Evolutionary conservation across 495 filamentous ascomycete genomes (phyloP).

Genomic region (Gamarada debralockiae): DNA sequence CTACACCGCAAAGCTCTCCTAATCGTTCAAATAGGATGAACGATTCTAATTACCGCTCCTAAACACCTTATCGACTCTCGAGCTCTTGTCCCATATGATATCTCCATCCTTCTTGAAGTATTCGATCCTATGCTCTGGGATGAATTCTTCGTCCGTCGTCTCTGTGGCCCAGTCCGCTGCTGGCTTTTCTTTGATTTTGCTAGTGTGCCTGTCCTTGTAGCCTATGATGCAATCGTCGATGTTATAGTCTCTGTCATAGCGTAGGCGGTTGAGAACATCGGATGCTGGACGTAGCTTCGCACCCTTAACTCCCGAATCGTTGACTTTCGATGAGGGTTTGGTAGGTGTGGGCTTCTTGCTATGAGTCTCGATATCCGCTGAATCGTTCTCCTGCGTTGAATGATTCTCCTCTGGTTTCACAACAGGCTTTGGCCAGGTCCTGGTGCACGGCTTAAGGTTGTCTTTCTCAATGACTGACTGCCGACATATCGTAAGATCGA

Average conservation of each 20-base stretch:
- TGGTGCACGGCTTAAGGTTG: not conserved
- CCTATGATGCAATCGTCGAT: conserved; percentile 24
- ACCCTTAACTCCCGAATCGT: no score
- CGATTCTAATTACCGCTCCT: not conserved
- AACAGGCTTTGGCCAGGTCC: conserved; percentile 11
- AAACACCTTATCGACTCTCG: conserved; percentile 19
- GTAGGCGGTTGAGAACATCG: conserved; percentile 20
- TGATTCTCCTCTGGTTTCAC: conserved; percentile 3
- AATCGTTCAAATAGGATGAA: not conserved
- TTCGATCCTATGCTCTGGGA: conserved; percentile 22
- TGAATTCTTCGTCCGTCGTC: conserved; percentile 23
- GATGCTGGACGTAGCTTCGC: conserved; percentile 15
- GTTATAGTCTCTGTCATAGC: conserved; percentile 13
- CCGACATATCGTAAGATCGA: not conserved
- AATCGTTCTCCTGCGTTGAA: not conserved
- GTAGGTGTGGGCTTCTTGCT: not conserved
- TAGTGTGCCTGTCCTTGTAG: conserved; percentile 18
- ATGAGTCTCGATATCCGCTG: no score
- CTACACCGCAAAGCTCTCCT: not conserved
- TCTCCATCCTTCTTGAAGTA: conserved; percentile 18
- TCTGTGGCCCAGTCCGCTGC: conserved; percentile 18
- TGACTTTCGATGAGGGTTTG: not conserved
- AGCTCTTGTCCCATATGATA: conserved; percentile 17
- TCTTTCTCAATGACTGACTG: not conserved
- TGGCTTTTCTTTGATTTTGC: conserved; percentile 13